These are phyloP conservation scores for Termitomyces sp. DNA, from an alignment of 768 basidiomycete species.

Conservation along the genomic window DNA sequence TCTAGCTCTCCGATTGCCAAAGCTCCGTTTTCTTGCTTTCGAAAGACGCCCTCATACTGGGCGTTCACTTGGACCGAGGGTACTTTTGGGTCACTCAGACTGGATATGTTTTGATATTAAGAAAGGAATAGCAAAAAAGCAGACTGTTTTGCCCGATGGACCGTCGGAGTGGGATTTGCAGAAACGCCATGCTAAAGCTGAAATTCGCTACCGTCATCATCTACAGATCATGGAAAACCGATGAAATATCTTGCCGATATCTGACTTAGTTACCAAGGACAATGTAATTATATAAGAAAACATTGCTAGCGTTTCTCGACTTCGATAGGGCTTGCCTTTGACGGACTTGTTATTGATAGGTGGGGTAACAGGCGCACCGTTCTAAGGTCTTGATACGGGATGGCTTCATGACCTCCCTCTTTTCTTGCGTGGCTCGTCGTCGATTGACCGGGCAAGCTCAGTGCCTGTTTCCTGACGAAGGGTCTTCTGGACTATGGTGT, in stretches of 20 bases:
- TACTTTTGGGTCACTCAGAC: background rate
- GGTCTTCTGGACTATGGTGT: constrained; percentile 65
- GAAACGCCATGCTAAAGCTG: background rate
- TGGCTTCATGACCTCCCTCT: constrained; percentile 20
- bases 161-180: background rate
- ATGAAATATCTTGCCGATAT: background rate
- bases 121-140: background rate
- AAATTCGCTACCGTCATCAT: background rate
- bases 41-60: background rate
- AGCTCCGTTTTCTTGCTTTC: background rate
- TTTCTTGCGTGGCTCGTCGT: constrained; percentile 23
- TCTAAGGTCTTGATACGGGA: background rate
- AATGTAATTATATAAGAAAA: too few species aligned
- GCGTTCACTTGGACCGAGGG: background rate
- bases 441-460: constrained; percentile 10
- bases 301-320: background rate
- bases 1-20: background rate
- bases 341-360: background rate
- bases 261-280: background rate
- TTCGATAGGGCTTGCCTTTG: background rate
- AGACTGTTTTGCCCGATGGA: background rate
- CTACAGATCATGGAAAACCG: background rate
- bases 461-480: constrained; percentile 31
- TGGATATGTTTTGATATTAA: background rate
- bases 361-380: background rate